A percentile compares a stretch with the other conserved stretches of the same genome.
These are phyloP conservation scores for Clavispora santaluciae DNA, from an alignment of 805 yeast species.

Conservation along the genomic window DNA sequence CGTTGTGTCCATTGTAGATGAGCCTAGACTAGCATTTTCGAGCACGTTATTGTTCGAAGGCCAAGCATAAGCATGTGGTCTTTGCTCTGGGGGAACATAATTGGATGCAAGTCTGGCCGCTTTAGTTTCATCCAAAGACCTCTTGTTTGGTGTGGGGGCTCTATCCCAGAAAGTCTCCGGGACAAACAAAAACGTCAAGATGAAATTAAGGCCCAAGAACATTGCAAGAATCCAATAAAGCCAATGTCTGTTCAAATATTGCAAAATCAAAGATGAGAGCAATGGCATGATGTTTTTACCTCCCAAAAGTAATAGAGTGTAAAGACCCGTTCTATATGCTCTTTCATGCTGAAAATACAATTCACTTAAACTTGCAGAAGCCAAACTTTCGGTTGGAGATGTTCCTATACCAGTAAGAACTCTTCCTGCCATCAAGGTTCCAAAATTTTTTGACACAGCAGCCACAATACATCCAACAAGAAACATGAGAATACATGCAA, in stretches of 20 bases:
- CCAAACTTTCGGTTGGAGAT: slow-evolving; percentile 57
- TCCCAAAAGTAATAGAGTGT: slow-evolving; percentile 54
- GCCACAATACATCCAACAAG: slow-evolving; percentile 53
- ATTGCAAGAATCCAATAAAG: slow-evolving; percentile 55
- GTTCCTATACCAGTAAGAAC: slow-evolving; percentile 57
- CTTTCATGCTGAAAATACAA: slow-evolving; percentile 58
- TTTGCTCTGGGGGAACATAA: slow-evolving; percentile 20
- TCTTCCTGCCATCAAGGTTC: slow-evolving; percentile 53
- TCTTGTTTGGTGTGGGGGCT: slow-evolving; percentile 44
- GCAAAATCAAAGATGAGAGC: slow-evolving; percentile 49
- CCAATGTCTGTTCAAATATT: slow-evolving; percentile 52
- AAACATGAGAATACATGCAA: slow-evolving; percentile 44
- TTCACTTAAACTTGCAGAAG: slow-evolving; percentile 58
- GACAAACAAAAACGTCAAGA: slow-evolving; percentile 47
- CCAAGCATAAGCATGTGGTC: slow-evolving; percentile 30
- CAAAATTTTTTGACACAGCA: slow-evolving; percentile 45
- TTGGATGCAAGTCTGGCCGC: slow-evolving; percentile 36
- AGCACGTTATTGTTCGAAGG: slow-evolving; percentile 11
- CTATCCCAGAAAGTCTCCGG: slow-evolving; percentile 67
- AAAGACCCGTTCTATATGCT: slow-evolving; percentile 55
- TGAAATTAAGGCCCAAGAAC: slow-evolving; percentile 42
- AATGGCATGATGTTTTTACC: slow-evolving; percentile 59
- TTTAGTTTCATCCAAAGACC: slow-evolving; percentile 44
- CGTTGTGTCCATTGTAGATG: slow-evolving; percentile 10
- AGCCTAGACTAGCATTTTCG: slow-evolving; percentile 12